Conservation (phyloP, 2,329 filamentous ascomycete species). For the Phaeosphaeriaceae sp. region DNA sequence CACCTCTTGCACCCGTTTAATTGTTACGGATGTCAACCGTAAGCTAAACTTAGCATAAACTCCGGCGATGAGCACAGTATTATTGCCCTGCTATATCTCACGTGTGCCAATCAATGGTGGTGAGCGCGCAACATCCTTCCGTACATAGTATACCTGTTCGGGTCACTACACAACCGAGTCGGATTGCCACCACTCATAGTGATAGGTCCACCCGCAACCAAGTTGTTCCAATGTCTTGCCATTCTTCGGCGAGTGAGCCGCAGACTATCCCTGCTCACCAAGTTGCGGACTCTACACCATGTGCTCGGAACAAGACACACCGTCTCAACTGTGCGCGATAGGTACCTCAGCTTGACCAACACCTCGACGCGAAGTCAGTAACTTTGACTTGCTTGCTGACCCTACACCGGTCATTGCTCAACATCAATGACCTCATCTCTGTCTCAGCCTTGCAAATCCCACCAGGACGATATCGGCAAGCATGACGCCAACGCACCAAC, state of each 20-base stretch:
- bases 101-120: not conserved
- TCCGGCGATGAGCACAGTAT: not conserved
- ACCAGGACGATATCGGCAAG: not conserved
- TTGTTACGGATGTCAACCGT: not conserved
- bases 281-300: not conserved
- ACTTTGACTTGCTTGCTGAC: too few relatives aligned
- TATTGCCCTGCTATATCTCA: not conserved
- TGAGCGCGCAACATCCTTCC: not conserved
- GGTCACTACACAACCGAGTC: not conserved
- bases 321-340: not conserved
- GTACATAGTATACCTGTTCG: not conserved
- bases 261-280: not conserved
- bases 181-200: not conserved
- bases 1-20: not conserved
- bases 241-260: not conserved
- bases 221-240: not conserved
- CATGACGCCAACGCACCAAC: not conserved
- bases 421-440: not conserved
- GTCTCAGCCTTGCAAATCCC: not conserved
- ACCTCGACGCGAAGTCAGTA: not conserved
- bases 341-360: not conserved
- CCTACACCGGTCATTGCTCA: not conserved
- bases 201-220: not conserved
- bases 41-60: not conserved
- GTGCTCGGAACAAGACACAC: not conserved